Evolutionary conservation across 1,284 basidiomycete species (phyloP).

Genomic region (Rhodotorula sp.): DNA sequence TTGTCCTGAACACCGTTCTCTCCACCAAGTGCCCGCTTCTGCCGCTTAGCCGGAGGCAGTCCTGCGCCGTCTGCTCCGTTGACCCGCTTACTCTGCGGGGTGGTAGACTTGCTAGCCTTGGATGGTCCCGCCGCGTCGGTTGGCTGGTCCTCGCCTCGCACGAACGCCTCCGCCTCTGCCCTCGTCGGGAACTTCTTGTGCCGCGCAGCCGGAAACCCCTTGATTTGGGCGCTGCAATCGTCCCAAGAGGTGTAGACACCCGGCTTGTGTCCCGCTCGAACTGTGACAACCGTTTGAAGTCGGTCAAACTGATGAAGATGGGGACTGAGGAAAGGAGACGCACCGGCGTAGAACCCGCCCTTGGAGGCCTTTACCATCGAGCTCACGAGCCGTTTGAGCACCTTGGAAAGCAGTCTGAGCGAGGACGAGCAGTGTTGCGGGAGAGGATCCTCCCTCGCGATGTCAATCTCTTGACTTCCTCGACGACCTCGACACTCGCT

Average conservation of each 20-base stretch:
- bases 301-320: neutral
- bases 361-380: constrained; percentile 25
- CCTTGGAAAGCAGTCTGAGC: neutral
- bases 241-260: constrained; percentile 46
- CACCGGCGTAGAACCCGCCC: constrained; percentile 37
- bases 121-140: neutral
- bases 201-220: constrained; percentile 59
- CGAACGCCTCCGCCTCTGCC: constrained; percentile 56
- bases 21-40: neutral
- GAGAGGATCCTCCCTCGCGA: neutral
- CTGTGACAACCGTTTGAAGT: constrained; percentile 27
- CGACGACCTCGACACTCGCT: too few relatives aligned
- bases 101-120: neutral
- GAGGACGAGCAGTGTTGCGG: neutral
- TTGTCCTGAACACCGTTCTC: too few relatives aligned
- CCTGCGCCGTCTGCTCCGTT: neutral
- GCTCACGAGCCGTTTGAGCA: constrained; percentile 2
- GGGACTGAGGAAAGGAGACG: neutral
- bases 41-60: constrained; percentile 5
- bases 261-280: constrained; percentile 41
- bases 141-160: constrained; percentile 16
- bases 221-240: constrained; percentile 62
- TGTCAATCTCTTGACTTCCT: constrained; percentile 1
- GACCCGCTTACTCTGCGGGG: neutral
- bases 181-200: constrained; percentile 63